phyloP scores from a whole-genome alignment of 2,329 filamentous ascomycete genomes.

The Eutypella sp. region DNA sequence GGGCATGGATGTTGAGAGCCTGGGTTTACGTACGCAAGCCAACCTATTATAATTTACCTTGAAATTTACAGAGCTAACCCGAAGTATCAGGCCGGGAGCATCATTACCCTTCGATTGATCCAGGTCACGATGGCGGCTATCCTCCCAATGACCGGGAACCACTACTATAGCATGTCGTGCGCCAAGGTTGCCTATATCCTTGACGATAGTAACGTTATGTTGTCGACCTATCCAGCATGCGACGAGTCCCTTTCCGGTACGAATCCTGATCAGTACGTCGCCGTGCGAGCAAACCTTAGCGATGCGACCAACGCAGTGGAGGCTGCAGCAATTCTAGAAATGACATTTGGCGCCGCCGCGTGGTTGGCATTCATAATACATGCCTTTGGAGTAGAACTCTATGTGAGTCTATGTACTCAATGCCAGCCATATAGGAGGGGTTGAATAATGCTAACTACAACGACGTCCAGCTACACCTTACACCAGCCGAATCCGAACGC shows the following conservation, averaged over 20 bases:
- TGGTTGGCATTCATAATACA: conserved; percentile 52
- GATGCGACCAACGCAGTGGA: conserved; percentile 20
- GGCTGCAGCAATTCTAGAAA: conserved; percentile 37
- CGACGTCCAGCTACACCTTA: conserved; percentile 41
- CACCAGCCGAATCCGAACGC: conserved; percentile 47
- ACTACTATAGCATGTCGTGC: conserved; percentile 35
- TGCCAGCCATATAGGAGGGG: neutral
- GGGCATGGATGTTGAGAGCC: conserved; percentile 56
- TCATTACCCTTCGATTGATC: neutral
- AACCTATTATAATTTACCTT: neutral
- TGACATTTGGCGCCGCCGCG: conserved; percentile 45
- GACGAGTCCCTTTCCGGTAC: conserved; percentile 29
- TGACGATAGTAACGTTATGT: conserved; percentile 20
- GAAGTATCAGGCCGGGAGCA: neutral
- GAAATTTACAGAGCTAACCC: neutral
- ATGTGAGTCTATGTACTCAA: conserved; percentile 30
- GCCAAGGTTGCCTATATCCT: conserved; percentile 41
- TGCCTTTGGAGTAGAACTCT: conserved; percentile 42
- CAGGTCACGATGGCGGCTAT: neutral
- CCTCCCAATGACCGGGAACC: conserved; percentile 15
- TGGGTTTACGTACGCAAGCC: conserved; percentile 37
- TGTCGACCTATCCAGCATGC: conserved; percentile 41
- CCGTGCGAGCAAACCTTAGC: conserved; percentile 29
- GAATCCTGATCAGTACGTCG: conserved; percentile 19
- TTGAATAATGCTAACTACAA: neutral